phyloP scores from a whole-genome alignment of 2,329 filamentous ascomycete species.

The Penicillium sp. region DNA sequence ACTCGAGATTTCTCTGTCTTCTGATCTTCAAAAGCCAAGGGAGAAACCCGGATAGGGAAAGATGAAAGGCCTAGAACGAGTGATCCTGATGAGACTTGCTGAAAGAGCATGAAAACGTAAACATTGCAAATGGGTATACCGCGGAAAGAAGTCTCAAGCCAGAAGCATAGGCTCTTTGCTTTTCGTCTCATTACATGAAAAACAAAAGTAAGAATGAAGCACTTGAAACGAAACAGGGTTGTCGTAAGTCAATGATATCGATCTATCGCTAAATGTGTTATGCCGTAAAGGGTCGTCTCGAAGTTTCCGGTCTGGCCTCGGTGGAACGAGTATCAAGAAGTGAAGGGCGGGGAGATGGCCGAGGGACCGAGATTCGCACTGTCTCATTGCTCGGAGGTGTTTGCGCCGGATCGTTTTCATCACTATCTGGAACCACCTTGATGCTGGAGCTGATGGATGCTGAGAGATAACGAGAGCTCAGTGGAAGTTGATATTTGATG shows the following conservation, averaged over 20 bases:
- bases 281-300: slow-evolving; percentile 32
- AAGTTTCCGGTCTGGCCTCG: slow-evolving; percentile 11
- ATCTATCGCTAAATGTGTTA: slow-evolving; percentile 28
- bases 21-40: background rate
- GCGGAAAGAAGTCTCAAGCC: slow-evolving; percentile 11
- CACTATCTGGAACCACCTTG: slow-evolving; percentile 40
- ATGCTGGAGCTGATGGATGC: slow-evolving; percentile 48
- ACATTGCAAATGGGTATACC: slow-evolving; percentile 23
- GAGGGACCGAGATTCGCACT: slow-evolving; percentile 18
- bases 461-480: slow-evolving; percentile 56
- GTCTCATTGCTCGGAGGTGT: slow-evolving; percentile 31
- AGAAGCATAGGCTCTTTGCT: slow-evolving; percentile 6
- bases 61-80: background rate
- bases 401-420: slow-evolving; percentile 21
- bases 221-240: slow-evolving; percentile 11
- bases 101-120: background rate
- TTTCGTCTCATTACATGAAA: slow-evolving; percentile 18
- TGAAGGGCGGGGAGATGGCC: slow-evolving; percentile 8
- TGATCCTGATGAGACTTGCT: background rate
- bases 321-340: slow-evolving; percentile 14
- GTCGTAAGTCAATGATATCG: slow-evolving; percentile 27
- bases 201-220: slow-evolving; percentile 8
- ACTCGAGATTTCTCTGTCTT: background rate
- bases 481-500: slow-evolving; percentile 72
- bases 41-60: background rate